Percentiles rank a stretch among this genome's conserved stretches.
phyloP scores from a whole-genome alignment of 2,329 filamentous ascomycete species.

The Fusarium papillatum region DNA sequence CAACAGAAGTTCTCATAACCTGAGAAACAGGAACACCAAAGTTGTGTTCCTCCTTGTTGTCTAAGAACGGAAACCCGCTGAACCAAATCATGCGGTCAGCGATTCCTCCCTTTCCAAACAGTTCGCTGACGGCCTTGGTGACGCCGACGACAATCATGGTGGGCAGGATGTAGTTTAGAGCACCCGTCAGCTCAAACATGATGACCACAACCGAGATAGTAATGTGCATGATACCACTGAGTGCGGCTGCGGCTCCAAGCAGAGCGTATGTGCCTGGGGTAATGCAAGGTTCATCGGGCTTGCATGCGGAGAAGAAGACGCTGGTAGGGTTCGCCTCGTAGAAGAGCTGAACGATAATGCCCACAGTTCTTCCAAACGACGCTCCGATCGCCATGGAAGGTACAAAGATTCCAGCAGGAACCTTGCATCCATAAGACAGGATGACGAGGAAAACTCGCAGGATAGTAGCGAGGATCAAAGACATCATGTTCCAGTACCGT shows the following conservation, averaged over 20 bases:
- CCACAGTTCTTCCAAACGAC: slow-evolving; percentile 93
- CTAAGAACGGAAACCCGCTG: slow-evolving; percentile 95
- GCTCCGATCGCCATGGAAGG: slow-evolving; percentile 98
- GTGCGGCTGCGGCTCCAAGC: slow-evolving; percentile 88
- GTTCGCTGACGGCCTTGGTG: slow-evolving; percentile 91
- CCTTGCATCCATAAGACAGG: slow-evolving; percentile 97
- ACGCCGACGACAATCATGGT: slow-evolving; percentile 99
- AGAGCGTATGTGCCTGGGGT: slow-evolving; percentile 98
- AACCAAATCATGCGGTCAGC: slow-evolving; percentile 99
- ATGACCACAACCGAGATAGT: slow-evolving; percentile 98
- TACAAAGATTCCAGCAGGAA: slow-evolving; percentile 97
- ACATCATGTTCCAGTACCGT: slow-evolving; percentile 83
- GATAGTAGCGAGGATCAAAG: slow-evolving; percentile 83
- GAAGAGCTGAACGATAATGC: slow-evolving; percentile 91
- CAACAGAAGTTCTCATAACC: slow-evolving; percentile 85
- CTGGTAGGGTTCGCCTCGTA: slow-evolving; percentile 88
- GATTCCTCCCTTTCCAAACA: slow-evolving; percentile 96
- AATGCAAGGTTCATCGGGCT: slow-evolving; percentile 94
- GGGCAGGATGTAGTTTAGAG: slow-evolving; percentile 94
- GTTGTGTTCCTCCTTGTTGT: slow-evolving; percentile 97
- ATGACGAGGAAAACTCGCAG: slow-evolving; percentile 89
- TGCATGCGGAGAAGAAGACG: slow-evolving; percentile 88
- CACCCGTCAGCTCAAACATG: slow-evolving; percentile 99
- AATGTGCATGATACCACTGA: slow-evolving; percentile 98
- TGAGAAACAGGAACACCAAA: slow-evolving; percentile 95